Base-by-base conservation (phyloP, 768 basidiomycete genomes). In the Psilocybe tampanensis region DNA sequence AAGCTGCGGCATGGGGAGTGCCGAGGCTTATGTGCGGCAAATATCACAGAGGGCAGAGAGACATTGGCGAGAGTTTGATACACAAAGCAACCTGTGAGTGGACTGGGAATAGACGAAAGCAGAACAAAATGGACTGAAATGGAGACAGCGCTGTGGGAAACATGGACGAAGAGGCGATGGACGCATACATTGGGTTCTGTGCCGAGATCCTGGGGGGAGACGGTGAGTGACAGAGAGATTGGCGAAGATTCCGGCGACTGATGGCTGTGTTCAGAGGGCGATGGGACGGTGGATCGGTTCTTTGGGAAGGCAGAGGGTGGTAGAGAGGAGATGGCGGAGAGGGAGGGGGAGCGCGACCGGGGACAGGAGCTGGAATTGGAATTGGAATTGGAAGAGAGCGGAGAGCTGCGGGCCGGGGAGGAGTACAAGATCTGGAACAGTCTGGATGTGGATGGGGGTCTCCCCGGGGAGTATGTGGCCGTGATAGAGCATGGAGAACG, bases 111-210 rank as follows among this genome's bases (percentile, higher is more conserved):
- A 21, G 21, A 42, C 4, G 47, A n/a, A n/a, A n/a, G n/a, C n/a
- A n/a, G n/a, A 18, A 11, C n/a, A 56, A 48, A 55, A 49, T 41
- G 62, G 32, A 62, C 66, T 29, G 43, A 48, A 29, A 39, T n/a
- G 51, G 24, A 26, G 12, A 55, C 66, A 92, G 90, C 71, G 70
- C 78, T 19, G 77, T 80, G 50, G 79, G 79, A 11, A 80, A 86
- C 60, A 70, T 86, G 57, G 74, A 75, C 54, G 80, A 77, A 21
- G 68, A 67, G 26, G 75, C 76, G 65, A 68, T 90, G 50, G 90
- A 92, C 61, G 76, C 77, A 24, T 92, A 90, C 66, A 70, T 92
- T 39, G 70, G 68, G 21, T 90, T 92, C 61, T 89, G 88, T 66
- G 79, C 85, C 65, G 72, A 69, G 26, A 83, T 82, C 22, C 64